phyloP scores from a whole-genome alignment of 768 basidiomycete genomes.

The Xerocomus brunneocitrinus region DNA sequence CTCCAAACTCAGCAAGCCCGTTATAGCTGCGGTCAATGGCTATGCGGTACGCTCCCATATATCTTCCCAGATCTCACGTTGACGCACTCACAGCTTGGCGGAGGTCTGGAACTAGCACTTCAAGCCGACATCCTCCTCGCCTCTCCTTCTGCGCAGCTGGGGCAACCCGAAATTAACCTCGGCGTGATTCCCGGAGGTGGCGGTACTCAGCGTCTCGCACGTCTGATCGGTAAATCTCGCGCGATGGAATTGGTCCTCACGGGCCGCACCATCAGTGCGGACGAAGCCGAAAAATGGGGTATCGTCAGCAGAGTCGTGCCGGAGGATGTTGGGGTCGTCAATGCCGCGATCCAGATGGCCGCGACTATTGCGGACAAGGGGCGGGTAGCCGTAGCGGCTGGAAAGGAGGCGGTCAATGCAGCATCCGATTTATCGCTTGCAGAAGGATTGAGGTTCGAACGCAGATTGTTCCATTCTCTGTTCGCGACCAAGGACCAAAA shows the following conservation, averaged over 20 bases:
- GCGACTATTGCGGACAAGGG: constrained; percentile 78
- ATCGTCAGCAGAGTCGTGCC: constrained; percentile 78
- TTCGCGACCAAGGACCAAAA: constrained; percentile 96
- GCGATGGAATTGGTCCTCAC: constrained; percentile 94
- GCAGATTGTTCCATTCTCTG: constrained; percentile 83
- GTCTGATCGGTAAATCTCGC: constrained; percentile 83
- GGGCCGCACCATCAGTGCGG: constrained; percentile 73
- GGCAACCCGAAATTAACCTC: constrained; percentile 94
- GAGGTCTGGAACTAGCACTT: constrained; percentile 94
- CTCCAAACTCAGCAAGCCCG: constrained; percentile 76
- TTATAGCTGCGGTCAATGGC: constrained; percentile 94
- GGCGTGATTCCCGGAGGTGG: constrained; percentile 95
- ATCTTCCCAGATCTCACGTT: neutral
- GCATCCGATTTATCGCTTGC: constrained; percentile 78
- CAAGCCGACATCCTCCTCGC: constrained; percentile 96
- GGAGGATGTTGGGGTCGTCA: constrained; percentile 76
- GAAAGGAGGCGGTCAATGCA: constrained; percentile 93
- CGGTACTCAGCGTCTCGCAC: constrained; percentile 87
- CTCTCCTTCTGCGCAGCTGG: constrained; percentile 86
- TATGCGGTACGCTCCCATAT: constrained; percentile 64
- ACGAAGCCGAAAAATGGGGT: constrained; percentile 85
- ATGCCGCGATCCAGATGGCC: constrained; percentile 81
- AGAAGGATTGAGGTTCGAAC: constrained; percentile 84
- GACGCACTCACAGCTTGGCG: constrained; percentile 68
- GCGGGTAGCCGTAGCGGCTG: constrained; percentile 75